Percentiles rank a stretch among this genome's conserved stretches.
phyloP scores from a whole-genome alignment of 257 asterid species.

The Ocimum tenuiflorum region DNA sequence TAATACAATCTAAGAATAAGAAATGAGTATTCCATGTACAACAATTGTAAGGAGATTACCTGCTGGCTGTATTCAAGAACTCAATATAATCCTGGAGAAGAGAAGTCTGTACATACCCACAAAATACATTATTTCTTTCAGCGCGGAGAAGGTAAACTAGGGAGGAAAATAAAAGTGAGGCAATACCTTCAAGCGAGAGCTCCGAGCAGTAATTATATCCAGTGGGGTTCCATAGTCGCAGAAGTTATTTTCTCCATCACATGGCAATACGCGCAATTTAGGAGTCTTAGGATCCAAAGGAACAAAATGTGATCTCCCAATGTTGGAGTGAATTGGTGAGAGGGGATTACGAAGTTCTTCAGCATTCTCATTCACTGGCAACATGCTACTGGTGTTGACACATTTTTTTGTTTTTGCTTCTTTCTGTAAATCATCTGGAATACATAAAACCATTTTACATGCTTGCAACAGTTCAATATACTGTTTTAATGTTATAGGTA shows the following conservation, averaged over 20 bases:
- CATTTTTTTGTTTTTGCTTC: slow-evolving; percentile 5
- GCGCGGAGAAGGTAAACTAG: not conserved
- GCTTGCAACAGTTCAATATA: not conserved
- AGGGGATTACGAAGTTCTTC: slow-evolving; percentile 36
- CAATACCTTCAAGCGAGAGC: slow-evolving; percentile 61
- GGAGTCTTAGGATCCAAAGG: slow-evolving; percentile 47
- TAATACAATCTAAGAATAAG: not conserved
- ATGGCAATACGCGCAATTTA: slow-evolving; percentile 5
- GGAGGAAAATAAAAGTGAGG: not conserved
- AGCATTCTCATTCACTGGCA: slow-evolving; percentile 26
- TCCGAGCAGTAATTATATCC: slow-evolving; percentile 44
- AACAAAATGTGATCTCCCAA: slow-evolving; percentile 12
- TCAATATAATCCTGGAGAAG: slow-evolving; percentile 70
- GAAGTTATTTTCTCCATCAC: slow-evolving; percentile 24
- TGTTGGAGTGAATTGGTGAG: slow-evolving; percentile 54
- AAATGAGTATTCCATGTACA: not conserved
- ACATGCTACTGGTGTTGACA: not conserved
- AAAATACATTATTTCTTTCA: slow-evolving; percentile 13
- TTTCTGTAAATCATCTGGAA: slow-evolving; percentile 34
- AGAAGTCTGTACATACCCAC: slow-evolving; percentile 49
- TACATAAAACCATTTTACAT: not conserved
- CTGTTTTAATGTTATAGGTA: not conserved
- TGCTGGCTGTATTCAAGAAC: slow-evolving; percentile 68
- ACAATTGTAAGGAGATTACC: slow-evolving; percentile 29
- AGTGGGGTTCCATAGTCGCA: slow-evolving; percentile 53